Evolutionary conservation across 805 yeast species (phyloP).

Genomic region (Millerozyma acaciae): DNA sequence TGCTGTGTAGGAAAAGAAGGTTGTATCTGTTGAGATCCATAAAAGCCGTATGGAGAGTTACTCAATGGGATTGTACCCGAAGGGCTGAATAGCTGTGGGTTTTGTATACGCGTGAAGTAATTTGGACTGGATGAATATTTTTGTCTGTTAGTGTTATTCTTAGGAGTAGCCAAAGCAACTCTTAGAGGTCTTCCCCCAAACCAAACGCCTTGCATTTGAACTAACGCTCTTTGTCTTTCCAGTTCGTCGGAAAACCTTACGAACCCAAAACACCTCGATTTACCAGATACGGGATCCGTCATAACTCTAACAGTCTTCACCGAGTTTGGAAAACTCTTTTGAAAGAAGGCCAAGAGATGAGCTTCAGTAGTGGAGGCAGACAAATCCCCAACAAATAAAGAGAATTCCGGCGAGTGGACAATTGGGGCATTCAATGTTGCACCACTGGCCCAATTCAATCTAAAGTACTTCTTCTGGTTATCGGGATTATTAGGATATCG

Average conservation of each 20-base stretch:
- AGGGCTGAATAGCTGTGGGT: slow-evolving; percentile 12
- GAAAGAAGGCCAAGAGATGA: slow-evolving; percentile 68
- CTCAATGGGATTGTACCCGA: slow-evolving; percentile 6
- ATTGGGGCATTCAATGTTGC: slow-evolving; percentile 72
- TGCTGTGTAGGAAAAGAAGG: slow-evolving; percentile 9
- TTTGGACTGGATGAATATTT: slow-evolving; percentile 2
- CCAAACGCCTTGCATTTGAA: slow-evolving; percentile 77
- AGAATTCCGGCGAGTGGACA: slow-evolving; percentile 70
- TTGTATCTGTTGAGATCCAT: slow-evolving; percentile 11
- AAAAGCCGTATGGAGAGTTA: slow-evolving; percentile 13
- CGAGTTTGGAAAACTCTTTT: slow-evolving; percentile 55
- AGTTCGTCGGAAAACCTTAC: slow-evolving; percentile 69
- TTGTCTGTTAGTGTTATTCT: slow-evolving; percentile 29
- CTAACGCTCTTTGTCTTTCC: slow-evolving; percentile 64
- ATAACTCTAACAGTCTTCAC: slow-evolving; percentile 79
- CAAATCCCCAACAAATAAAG: slow-evolving; percentile 79
- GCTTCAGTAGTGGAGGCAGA: slow-evolving; percentile 79
- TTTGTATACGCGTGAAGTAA: slow-evolving; percentile 7
- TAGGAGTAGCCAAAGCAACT: slow-evolving; percentile 77
- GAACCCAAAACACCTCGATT: slow-evolving; percentile 77
- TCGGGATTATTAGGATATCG: slow-evolving; percentile 39
- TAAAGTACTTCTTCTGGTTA: slow-evolving; percentile 56
- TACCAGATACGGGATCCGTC: slow-evolving; percentile 80
- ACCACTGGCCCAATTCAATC: slow-evolving; percentile 82
- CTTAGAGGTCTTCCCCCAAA: slow-evolving; percentile 73